A percentile compares a stretch with the other conserved stretches of the same genome.
Conservation (phyloP, 306 rosid species). For the Datisca glomerata region DNA sequence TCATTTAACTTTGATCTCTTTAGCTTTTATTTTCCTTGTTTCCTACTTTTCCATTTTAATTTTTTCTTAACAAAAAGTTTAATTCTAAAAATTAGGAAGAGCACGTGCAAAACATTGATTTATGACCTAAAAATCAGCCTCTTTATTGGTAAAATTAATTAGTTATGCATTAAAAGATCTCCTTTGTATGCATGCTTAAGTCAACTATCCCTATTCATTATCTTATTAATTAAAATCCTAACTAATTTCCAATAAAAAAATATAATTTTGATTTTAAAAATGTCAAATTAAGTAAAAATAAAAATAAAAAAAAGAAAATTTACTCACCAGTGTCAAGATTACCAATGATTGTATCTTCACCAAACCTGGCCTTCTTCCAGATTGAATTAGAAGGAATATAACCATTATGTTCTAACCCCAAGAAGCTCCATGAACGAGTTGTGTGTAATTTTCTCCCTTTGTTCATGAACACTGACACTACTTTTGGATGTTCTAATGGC, state of each 20-base stretch:
- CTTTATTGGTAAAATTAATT: too few relatives aligned
- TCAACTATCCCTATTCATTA: too few relatives aligned
- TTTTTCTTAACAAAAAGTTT: neutral
- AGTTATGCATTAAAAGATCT: too few relatives aligned
- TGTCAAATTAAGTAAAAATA: neutral
- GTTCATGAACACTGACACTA: conserved; percentile 61
- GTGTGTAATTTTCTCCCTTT: conserved; percentile 74
- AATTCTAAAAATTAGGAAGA: too few relatives aligned
- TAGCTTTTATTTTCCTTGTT: neutral
- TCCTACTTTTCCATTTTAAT: neutral
- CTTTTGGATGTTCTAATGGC: conserved; percentile 66
- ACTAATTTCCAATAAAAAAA: neutral
- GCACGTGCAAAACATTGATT: too few relatives aligned
- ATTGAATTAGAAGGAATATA: conserved; percentile 28
- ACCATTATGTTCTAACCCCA: conserved; percentile 57
- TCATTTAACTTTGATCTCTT: too few relatives aligned
- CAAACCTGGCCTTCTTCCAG: conserved; percentile 78
- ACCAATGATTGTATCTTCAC: conserved; percentile 63
- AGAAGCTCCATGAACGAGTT: conserved; percentile 72
- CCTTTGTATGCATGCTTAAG: too few relatives aligned
- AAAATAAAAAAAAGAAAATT: neutral
- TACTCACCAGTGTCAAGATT: conserved; percentile 72
- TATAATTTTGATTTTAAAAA: neutral
- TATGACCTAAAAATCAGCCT: too few relatives aligned
- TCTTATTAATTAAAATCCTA: too few relatives aligned